Evolutionary conservation across 2,329 filamentous ascomycete species (phyloP).

Genomic region (Monosporascus ibericus): DNA sequence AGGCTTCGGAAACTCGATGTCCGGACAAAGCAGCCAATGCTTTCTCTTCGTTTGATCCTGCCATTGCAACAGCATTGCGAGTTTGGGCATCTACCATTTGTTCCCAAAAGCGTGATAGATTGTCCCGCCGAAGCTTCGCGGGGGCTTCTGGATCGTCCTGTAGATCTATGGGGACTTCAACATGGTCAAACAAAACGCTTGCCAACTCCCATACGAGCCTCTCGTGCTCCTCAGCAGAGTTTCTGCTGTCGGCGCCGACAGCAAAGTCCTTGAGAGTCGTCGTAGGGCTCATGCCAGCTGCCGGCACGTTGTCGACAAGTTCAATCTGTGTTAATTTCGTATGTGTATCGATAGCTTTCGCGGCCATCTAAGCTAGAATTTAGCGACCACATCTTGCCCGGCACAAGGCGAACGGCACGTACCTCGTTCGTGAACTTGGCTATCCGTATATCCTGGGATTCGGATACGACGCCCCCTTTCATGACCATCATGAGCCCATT

Average conservation of each 20-base stretch:
- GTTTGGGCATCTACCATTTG: slow-evolving; percentile 58
- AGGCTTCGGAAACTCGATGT: slow-evolving; percentile 76
- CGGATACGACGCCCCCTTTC: slow-evolving; percentile 54
- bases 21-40: slow-evolving; percentile 75
- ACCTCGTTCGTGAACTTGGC: slow-evolving; percentile 56
- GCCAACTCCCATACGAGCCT: slow-evolving; percentile 79
- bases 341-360: slow-evolving; percentile 49
- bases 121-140: slow-evolving; percentile 48
- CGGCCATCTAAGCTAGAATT: slow-evolving; percentile 40
- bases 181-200: slow-evolving; percentile 78
- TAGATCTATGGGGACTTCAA: slow-evolving; percentile 38
- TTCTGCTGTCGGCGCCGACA: slow-evolving; percentile 24
- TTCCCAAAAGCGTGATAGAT: slow-evolving; percentile 62
- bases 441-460: slow-evolving; percentile 58
- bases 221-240: slow-evolving; percentile 53
- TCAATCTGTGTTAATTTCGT: slow-evolving; percentile 49
- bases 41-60: slow-evolving; percentile 68
- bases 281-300: slow-evolving; percentile 41
- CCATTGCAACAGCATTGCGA: slow-evolving; percentile 48
- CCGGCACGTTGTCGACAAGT: slow-evolving; percentile 52
- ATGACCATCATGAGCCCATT: slow-evolving; percentile 47
- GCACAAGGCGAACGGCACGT: slow-evolving; percentile 11
- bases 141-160: slow-evolving; percentile 27
- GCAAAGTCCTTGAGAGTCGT: slow-evolving; percentile 46
- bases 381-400: slow-evolving; percentile 9